Conservation (phyloP, 768 basidiomycete species). For the Nidula microcarpa region DNA sequence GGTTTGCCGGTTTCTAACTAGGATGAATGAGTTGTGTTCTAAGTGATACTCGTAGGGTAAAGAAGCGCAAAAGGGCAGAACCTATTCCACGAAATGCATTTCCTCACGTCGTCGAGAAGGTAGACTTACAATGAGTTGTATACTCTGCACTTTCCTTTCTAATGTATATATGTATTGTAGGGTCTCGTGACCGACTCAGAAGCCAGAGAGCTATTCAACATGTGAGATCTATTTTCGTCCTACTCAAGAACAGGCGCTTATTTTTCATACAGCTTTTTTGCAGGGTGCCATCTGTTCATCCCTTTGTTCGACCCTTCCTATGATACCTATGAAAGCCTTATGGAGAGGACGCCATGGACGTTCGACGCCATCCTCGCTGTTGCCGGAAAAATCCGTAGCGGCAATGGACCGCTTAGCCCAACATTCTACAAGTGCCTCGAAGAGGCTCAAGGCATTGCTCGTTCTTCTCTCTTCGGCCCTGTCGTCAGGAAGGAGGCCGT, state of each 20-base stretch:
- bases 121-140: conserved; percentile 13
- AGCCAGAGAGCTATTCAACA: conserved; percentile 88
- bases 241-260: not conserved
- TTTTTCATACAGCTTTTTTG: conserved; percentile 73
- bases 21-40: conserved; percentile 2
- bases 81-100: conserved; percentile 83
- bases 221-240: conserved; percentile 40
- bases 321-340: conserved; percentile 90
- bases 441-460: conserved; percentile 94
- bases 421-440: conserved; percentile 91
- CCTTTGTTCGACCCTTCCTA: conserved; percentile 91
- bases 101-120: conserved; percentile 89
- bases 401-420: conserved; percentile 78
- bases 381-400: conserved; percentile 88
- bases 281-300: conserved; percentile 94
- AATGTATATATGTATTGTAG: conserved; percentile 27
- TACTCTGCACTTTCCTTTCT: not conserved
- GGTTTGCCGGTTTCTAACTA: conserved; percentile 32
- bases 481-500: conserved; percentile 94
- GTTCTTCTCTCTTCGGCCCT: conserved; percentile 90
- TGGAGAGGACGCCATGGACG: conserved; percentile 93
- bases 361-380: conserved; percentile 93
- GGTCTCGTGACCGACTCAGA: conserved; percentile 83
- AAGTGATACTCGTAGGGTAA: conserved; percentile 44
- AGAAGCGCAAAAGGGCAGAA: conserved; percentile 83